Evolutionary conservation across 2,329 filamentous ascomycete genomes (phyloP).

Genomic region (Elsinoe arachidis): DNA sequence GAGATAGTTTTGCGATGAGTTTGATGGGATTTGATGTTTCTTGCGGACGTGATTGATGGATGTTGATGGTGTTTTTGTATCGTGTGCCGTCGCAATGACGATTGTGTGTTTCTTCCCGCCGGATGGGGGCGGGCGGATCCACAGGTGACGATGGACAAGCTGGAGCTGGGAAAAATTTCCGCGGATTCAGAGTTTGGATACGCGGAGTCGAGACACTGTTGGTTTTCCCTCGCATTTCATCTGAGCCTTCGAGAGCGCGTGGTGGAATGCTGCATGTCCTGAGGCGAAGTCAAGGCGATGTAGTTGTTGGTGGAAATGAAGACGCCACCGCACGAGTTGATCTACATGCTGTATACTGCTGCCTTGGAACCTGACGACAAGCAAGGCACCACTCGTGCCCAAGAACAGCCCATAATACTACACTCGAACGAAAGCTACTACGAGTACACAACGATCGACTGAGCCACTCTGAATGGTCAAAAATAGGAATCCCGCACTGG

Average conservation of each 20-base stretch:
- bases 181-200: not conserved
- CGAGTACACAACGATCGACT: not conserved
- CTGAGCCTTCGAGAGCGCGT: too few species aligned
- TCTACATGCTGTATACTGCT: not conserved
- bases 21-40: not conserved
- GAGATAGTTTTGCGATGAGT: not conserved
- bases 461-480: not conserved
- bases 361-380: not conserved
- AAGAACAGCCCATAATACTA: too few species aligned
- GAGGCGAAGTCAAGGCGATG: not conserved
- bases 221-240: not conserved
- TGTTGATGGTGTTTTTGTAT: not conserved
- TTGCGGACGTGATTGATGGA: not conserved
- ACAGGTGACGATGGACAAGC: not conserved
- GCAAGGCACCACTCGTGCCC: not conserved
- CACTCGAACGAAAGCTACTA: too few species aligned
- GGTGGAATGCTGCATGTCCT: not conserved
- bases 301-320: not conserved
- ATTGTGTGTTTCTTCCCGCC: not conserved
- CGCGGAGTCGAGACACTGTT: not conserved
- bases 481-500: not conserved
- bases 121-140: constrained; percentile 3
- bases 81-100: constrained; percentile 4
- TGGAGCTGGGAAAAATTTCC: not conserved
- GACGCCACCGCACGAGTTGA: not conserved